Conservation (phyloP, 441 rosid species). For the Eutrema salsugineum region DNA sequence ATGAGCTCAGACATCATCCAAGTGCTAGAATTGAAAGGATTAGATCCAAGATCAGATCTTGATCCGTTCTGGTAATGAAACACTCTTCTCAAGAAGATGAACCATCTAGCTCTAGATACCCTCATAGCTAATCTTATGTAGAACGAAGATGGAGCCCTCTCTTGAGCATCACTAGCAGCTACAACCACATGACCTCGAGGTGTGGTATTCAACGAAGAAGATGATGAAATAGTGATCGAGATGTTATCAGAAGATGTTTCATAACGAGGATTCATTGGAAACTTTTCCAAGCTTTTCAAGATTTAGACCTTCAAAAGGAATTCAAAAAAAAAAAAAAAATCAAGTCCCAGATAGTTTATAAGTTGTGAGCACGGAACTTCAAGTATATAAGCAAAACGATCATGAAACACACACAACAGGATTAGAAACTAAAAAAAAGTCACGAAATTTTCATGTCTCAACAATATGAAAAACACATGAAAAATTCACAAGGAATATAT, state of each 20-base stretch:
- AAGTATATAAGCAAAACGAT: conserved; percentile 23
- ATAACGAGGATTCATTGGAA: conserved; percentile 56
- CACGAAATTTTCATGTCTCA: conserved; percentile 28
- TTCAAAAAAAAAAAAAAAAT: not conserved
- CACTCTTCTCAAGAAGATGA: conserved; percentile 82
- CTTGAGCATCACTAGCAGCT: conserved; percentile 23
- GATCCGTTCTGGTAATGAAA: conserved; percentile 97
- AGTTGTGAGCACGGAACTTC: conserved; percentile 5
- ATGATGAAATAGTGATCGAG: conserved; percentile 31
- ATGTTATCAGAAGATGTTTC: conserved; percentile 44
- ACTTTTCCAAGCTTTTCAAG: not conserved
- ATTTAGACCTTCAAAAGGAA: not conserved
- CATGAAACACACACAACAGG: conserved; percentile 15
- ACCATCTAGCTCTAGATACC: conserved; percentile 93
- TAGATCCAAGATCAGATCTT: conserved; percentile 82
- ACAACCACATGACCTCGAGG: conserved; percentile 29
- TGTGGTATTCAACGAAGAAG: conserved; percentile 50
- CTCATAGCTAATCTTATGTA: conserved; percentile 67
- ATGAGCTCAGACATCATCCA: conserved; percentile 88
- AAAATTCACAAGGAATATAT: conserved; percentile 36
- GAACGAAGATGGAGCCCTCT: conserved; percentile 54
- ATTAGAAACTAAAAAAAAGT: not conserved
- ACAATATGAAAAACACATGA: conserved; percentile 31
- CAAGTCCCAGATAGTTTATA: not conserved
- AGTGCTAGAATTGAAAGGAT: conserved; percentile 80